Evolutionary conservation across 2,329 filamentous ascomycete species (phyloP), one percentile per base, ranked within the genome.

Genomic region (Arthrocladium fulminans): DNA sequence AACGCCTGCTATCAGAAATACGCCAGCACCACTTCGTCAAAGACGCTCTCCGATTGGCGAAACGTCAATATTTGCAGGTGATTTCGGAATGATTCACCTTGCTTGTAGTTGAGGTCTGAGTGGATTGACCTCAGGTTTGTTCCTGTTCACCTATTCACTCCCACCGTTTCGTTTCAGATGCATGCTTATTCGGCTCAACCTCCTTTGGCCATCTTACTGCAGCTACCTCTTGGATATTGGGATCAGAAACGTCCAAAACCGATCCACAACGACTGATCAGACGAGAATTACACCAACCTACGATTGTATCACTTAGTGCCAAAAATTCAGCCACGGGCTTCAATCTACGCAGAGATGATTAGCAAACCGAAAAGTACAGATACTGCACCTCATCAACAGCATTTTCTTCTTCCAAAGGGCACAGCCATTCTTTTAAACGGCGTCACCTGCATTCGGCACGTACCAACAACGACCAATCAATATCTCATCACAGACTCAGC

Each of bases 121-220:
- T 23, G 41, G 8, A 19, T 20, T 44, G 41, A 44, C 41, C 41
- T 44, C 41, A 44, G 41, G 41, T 44, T 44, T 44, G 41, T 44
- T 34, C 19, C 19, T 44, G 25, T 30, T 22, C 37, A 24, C 41
- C 24, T 20, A 8, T 34, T 30, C n/a, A 13, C 3, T 19, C 19
- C 25, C 20, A 44, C 19, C n/a, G 41, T 44, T 32, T 27, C 41
- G 20, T 34, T 32, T 23, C 12, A 20, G 29, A 32, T 34, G 30
- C 9, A 23, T 32, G 41, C 41, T 44, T 44, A 30, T 42, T 25
- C 22, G 39, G 39, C 39, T 42, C 19, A 7, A 25, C 13, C 19
- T n/a, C 8, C n/a, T n/a, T n/a, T 27, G 19, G 39, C 22, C 39
- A 15, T 4, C 24, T 15, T 25, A 19, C 13, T 25, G 13, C 39